phyloP scores from a whole-genome alignment of 306 rosid genomes.

The Neltuma alba region DNA sequence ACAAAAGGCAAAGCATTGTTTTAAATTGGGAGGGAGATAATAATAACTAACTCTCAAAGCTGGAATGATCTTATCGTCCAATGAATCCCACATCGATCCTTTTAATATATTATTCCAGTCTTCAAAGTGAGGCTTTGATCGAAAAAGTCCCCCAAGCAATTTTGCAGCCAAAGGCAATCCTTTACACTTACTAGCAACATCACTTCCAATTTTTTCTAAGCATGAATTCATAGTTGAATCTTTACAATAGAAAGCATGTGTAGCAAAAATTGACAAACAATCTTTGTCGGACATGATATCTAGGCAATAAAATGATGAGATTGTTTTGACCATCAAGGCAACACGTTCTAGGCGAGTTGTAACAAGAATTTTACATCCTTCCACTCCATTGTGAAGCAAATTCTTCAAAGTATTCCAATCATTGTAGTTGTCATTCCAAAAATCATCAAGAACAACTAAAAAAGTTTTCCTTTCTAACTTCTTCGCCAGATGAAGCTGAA shows the following conservation, averaged over 20 bases:
- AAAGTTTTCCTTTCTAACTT: neutral
- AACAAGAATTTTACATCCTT: slow-evolving; percentile 24
- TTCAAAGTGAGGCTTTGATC: neutral
- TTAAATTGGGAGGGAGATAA: neutral
- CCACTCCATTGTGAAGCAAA: neutral
- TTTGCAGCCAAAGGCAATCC: neutral
- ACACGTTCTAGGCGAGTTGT: slow-evolving; percentile 16
- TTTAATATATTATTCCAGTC: slow-evolving; percentile 2
- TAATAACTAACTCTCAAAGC: slow-evolving; percentile 12
- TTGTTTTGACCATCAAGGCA: neutral
- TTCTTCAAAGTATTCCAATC: neutral
- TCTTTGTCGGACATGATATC: neutral
- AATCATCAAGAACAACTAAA: slow-evolving; percentile 23
- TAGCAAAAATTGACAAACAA: neutral
- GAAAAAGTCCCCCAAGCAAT: neutral
- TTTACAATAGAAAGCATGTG: neutral
- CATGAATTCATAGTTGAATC: neutral
- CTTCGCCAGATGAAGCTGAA: neutral
- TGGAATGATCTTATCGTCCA: neutral
- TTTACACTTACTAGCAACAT: neutral
- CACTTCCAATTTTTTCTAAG: neutral
- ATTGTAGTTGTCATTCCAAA: slow-evolving; percentile 2
- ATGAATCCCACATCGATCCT: neutral
- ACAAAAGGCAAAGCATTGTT: slow-evolving; percentile 27
- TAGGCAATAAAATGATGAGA: neutral